Evolutionary conservation across 371 early-diverging fungal genomes (phyloP).

Genomic region (Mucor saturninus): DNA sequence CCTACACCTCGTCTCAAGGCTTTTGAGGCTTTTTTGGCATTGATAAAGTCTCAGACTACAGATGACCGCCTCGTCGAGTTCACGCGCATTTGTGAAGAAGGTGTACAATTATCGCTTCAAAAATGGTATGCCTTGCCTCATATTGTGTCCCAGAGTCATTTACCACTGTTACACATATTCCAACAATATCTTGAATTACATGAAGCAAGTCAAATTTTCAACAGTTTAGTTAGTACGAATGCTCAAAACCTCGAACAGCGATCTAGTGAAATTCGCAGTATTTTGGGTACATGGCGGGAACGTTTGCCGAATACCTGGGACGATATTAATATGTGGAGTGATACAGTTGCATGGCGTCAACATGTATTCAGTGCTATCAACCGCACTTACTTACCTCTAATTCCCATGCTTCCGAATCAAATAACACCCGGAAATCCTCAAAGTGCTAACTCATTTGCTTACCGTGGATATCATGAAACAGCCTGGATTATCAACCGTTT

Average conservation of each 20-base stretch:
- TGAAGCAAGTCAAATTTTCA: constrained; percentile 90
- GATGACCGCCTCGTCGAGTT: constrained; percentile 74
- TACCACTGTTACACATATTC: constrained; percentile 87
- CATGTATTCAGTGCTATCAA: constrained; percentile 97
- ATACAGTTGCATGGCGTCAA: constrained; percentile 97
- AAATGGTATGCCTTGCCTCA: constrained; percentile 89
- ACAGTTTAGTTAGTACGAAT: constrained; percentile 75
- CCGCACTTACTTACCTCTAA: constrained; percentile 89
- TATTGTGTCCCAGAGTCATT: constrained; percentile 84
- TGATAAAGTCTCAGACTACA: constrained; percentile 74
- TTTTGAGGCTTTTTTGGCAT: constrained; percentile 86
- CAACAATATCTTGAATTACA: constrained; percentile 95
- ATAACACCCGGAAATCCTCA: constrained; percentile 54
- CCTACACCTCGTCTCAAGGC: constrained; percentile 79
- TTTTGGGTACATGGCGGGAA: constrained; percentile 96
- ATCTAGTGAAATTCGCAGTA: constrained; percentile 88
- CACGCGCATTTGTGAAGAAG: constrained; percentile 83
- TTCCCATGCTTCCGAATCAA: constrained; percentile 67
- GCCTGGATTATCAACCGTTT: constrained; percentile 99
- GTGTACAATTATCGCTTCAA: constrained; percentile 83
- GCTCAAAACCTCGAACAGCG: constrained; percentile 82
- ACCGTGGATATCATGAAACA: constrained; percentile 98
- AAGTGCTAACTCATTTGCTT: constrained; percentile 84
- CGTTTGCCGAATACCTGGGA: constrained; percentile 97
- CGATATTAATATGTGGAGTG: constrained; percentile 97